A percentile compares a stretch with the other conserved stretches of the same genome.
Evolutionary conservation across 768 basidiomycete genomes (phyloP).

Genomic region (Leccinum uliginosum): DNA sequence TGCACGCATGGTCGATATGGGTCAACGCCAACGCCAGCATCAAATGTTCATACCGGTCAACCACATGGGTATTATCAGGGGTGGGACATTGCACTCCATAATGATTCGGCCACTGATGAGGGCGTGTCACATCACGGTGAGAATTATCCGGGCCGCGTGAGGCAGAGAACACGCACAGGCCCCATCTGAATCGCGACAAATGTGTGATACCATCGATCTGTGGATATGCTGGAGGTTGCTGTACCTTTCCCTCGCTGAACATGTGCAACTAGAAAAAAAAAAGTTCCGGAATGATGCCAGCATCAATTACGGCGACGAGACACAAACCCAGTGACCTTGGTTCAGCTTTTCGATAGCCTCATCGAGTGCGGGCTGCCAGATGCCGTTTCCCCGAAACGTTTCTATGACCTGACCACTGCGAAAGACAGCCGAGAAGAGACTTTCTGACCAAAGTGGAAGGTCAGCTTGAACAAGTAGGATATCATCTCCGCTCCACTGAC

Average conservation of each 20-base stretch:
- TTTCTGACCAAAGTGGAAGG: slow-evolving; percentile 36
- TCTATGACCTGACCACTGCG: slow-evolving; percentile 87
- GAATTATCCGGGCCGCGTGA: background rate
- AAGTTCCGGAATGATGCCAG: background rate
- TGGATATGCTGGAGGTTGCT: slow-evolving; percentile 59
- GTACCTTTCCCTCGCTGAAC: slow-evolving; percentile 86
- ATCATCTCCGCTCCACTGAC: slow-evolving; percentile 40
- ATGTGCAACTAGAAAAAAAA: slow-evolving; percentile 72
- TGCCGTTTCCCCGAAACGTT: slow-evolving; percentile 85
- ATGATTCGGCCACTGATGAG: slow-evolving; percentile 71
- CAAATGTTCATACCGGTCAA: slow-evolving; percentile 54
- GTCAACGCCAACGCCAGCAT: background rate
- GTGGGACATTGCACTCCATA: slow-evolving; percentile 61
- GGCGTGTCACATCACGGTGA: slow-evolving; percentile 1
- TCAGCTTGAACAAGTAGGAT: slow-evolving; percentile 12
- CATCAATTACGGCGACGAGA: background rate
- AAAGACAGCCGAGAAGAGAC: slow-evolving; percentile 82
- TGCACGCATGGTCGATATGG: background rate
- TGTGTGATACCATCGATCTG: slow-evolving; percentile 38
- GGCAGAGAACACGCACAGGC: slow-evolving; percentile 59
- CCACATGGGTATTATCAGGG: slow-evolving; percentile 91
- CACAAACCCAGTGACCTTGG: slow-evolving; percentile 78
- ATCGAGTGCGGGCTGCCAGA: slow-evolving; percentile 85
- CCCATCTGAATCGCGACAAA: slow-evolving; percentile 90
- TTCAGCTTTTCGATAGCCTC: slow-evolving; percentile 77